Base-by-base conservation (phyloP, 2,329 filamentous ascomycete genomes). In the Apiospora sp. region DNA sequence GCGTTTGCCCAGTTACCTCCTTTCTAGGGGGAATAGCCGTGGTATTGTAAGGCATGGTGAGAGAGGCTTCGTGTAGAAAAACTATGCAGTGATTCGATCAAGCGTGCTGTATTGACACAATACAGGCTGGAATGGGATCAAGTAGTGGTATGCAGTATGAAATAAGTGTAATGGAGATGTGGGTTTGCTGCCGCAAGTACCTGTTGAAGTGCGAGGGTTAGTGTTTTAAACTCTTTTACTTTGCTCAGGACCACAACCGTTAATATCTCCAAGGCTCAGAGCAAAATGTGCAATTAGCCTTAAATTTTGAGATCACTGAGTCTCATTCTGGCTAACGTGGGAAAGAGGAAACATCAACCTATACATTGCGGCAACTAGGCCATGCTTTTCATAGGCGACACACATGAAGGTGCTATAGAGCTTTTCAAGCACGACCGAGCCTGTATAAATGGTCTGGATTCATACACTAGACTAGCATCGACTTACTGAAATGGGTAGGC, bases 11-110 rank as follows among this genome's bases (percentile, higher is more conserved):
- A 2, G 93, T 97, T 67, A 94, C 90, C 83, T 97, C 94, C 81
- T 94, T 92, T 19, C 92, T 87, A 51, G 93, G 93, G 76, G 92
- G 90, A 72, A 96, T 96, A 24, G 94, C 92, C 4, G 92, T 91
- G 76, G 94, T 96, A 84, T 98, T 98, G 86, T 96, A 95, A 37
- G 95, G 93, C 95, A 98, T 98, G 69, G 24, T 83, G 48, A 24
- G 34, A 24, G 2, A n/a, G 34, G 19, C 3, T 13, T 4, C 7
- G 19, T 41, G 4, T 37, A 34, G 10, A 2, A 41, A 4, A 61
- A 4, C 7, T 14, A 2, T 41, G 37, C 10, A 24, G 34, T 14
- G 30, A 12, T n/a, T 3, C 16, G 19, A 24, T 41, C 58, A 37
- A 41, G 8, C 7, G 54, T 64, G 19, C 30, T 64, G 34, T 64